Evolutionary conservation across 495 filamentous ascomycete species (phyloP), one percentile per base, ranked within the genome.

Genomic region (Trichodelitschia bisporula): DNA sequence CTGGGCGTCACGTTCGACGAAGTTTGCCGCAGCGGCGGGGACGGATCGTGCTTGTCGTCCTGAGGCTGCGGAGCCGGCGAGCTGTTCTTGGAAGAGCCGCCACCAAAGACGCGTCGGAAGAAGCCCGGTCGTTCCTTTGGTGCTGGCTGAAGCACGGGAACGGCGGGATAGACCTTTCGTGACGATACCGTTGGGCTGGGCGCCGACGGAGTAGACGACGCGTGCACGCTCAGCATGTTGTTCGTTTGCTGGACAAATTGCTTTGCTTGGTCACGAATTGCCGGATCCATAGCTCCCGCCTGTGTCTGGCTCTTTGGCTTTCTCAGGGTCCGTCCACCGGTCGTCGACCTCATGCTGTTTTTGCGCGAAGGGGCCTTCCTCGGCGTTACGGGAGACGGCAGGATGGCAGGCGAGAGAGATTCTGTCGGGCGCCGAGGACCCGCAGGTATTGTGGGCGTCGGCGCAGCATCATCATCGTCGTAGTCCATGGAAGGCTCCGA

Each of bases 101-200:
- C 39, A 19, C 71, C 76, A 50, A 95, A 92, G 9, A 95, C 74
- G 37, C 84, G 68, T 34, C 77, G 67, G 56, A 93, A 93, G 52
- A 97, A 97, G 15, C 86, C 80, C 10, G 62, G 77, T 15, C 70
- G 67, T 33, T 84, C 76, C 44, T 72, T 80, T 9, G 36, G 34
- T 25, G 14, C 40, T 26, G 38, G 34, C 9, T 46, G 51, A 26
- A 49, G 51, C 15, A 41, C 41, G 2, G 51, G 31, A 6, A 35
- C 40, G 12, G 54, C 42, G 13, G 52, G 46, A 15, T 43, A 37
- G 3, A 56, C 49, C 32, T 67, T 66, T 28, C 60, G 55, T 19
- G 50, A 60, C 17, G 59, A 59, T 14, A 65, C 58, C 3, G 59
- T 61, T 18, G 62, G 60, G 20, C 59, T 60, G 5, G 58, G 61